A percentile compares a stretch with the other conserved stretches of the same genome.
phyloP scores from a whole-genome alignment of 768 basidiomycete species.

The Psilocybe azurescens region DNA sequence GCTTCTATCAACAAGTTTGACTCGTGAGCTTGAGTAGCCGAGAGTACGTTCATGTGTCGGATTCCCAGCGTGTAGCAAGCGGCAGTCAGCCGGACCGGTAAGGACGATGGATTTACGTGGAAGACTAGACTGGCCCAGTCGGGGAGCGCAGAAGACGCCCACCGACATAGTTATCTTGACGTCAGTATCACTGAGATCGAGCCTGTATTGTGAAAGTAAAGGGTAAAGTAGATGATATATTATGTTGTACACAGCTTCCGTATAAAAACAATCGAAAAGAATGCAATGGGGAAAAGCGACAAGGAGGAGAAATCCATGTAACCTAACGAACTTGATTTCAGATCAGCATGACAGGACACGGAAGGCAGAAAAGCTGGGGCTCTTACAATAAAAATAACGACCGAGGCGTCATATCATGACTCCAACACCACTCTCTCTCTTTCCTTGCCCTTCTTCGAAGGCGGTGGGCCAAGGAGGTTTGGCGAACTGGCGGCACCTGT shows the following conservation, averaged over 20 bases:
- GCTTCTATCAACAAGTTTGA: no score
- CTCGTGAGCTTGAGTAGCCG: no score
- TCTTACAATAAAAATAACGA: background rate
- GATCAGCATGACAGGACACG: background rate
- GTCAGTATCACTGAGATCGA: no score
- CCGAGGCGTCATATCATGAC: constrained; percentile 14
- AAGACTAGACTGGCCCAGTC: no score
- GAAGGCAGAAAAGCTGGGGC: background rate
- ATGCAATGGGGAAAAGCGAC: background rate
- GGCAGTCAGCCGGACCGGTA: no score
- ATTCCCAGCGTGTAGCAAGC: no score
- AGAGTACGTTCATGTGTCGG: no score
- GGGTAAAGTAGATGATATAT: constrained; percentile 5
- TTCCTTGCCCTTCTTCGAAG: constrained; percentile 32
- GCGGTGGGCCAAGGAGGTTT: constrained; percentile 31
- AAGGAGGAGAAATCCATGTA: background rate
- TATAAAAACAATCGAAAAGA: background rate
- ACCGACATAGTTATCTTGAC: no score
- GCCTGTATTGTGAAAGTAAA: background rate
- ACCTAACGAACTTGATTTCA: background rate
- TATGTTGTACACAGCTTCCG: constrained; percentile 14
- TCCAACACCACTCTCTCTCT: constrained; percentile 24
- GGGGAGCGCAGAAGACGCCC: no score
- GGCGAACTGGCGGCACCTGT: constrained; percentile 40
- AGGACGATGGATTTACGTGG: no score